These are phyloP conservation scores for Tetrastigma voinierianum DNA, from an alignment of 164 flowering plant genomes.

Conservation along the genomic window DNA sequence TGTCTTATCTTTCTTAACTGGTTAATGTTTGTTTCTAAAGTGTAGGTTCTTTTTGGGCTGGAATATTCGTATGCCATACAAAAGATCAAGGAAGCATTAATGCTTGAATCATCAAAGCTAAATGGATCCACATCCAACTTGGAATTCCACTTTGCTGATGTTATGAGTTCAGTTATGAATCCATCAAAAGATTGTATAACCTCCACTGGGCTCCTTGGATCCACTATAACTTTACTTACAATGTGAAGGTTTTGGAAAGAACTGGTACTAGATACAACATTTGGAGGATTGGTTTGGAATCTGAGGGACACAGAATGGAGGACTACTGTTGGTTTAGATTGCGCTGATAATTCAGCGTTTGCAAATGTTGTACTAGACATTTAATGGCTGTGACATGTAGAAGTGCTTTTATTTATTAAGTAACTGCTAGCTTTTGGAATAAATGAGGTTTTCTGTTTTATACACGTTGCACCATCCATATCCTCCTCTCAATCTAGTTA, in stretches of 20 bases:
- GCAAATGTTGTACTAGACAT: slow-evolving; percentile 75
- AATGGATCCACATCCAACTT: slow-evolving; percentile 16
- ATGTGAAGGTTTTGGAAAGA: slow-evolving; percentile 21
- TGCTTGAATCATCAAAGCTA: slow-evolving; percentile 20
- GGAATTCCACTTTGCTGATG: slow-evolving; percentile 52
- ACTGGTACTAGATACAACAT: slow-evolving; percentile 47
- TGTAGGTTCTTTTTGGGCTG: slow-evolving; percentile 80
- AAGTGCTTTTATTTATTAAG: neutral
- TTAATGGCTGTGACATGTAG: slow-evolving; percentile 75
- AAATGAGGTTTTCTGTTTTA: no score
- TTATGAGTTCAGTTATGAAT: slow-evolving; percentile 37
- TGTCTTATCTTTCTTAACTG: neutral
- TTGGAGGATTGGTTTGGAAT: slow-evolving; percentile 80
- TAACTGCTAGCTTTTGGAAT: no score
- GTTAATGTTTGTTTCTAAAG: neutral
- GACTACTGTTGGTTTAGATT: slow-evolving; percentile 81
- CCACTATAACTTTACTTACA: slow-evolving; percentile 14
- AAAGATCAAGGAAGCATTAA: slow-evolving; percentile 40
- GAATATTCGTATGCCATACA: slow-evolving; percentile 78
- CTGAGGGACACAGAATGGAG: slow-evolving; percentile 58
- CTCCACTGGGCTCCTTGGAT: slow-evolving; percentile 15
- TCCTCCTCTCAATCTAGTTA: neutral
- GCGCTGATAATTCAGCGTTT: slow-evolving; percentile 78
- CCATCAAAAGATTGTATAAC: slow-evolving; percentile 36
- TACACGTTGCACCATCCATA: no score